Conservation (phyloP, 2,329 filamentous ascomycete species). For the Raffaelea ambrosiae region DNA sequence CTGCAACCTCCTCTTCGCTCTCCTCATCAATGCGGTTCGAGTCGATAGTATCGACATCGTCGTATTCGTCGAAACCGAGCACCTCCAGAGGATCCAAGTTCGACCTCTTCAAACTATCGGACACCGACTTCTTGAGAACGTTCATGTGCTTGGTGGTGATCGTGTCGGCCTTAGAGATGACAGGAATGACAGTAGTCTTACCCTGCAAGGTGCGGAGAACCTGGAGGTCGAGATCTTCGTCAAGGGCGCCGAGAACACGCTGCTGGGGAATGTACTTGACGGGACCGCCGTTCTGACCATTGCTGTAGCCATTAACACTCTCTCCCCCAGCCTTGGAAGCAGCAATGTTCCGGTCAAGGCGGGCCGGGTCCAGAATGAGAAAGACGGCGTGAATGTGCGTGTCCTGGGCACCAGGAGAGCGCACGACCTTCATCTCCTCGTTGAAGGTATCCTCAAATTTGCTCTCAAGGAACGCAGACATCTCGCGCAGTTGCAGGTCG, state of each 20-base stretch:
- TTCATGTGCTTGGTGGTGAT: slow-evolving; percentile 94
- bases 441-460: slow-evolving; percentile 98
- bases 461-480: slow-evolving; percentile 86
- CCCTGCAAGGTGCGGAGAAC: slow-evolving; percentile 80
- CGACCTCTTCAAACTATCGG: slow-evolving; percentile 76
- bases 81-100: slow-evolving; percentile 83
- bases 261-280: slow-evolving; percentile 34
- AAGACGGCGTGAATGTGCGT: slow-evolving; percentile 97
- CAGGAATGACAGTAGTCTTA: slow-evolving; percentile 90
- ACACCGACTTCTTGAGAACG: slow-evolving; percentile 83
- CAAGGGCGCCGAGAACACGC: slow-evolving; percentile 58
- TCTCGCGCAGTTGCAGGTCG: slow-evolving; percentile 86
- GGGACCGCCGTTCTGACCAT: slow-evolving; percentile 38
- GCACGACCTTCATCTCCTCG: slow-evolving; percentile 95
- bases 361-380: slow-evolving; percentile 77
- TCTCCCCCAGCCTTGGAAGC: slow-evolving; percentile 47
- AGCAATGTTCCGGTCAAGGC: slow-evolving; percentile 75
- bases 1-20: slow-evolving; percentile 32
- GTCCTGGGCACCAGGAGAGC: slow-evolving; percentile 85
- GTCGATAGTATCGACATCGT: slow-evolving; percentile 33
- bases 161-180: slow-evolving; percentile 95
- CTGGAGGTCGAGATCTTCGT: slow-evolving; percentile 84
- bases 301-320: slow-evolving; percentile 24
- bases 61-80: slow-evolving; percentile 71
- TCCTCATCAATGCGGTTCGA: slow-evolving; percentile 47